A percentile compares a stretch with the other conserved stretches of the same genome.
Conservation (phyloP, 768 basidiomycete genomes). For the Russula virescens region DNA sequence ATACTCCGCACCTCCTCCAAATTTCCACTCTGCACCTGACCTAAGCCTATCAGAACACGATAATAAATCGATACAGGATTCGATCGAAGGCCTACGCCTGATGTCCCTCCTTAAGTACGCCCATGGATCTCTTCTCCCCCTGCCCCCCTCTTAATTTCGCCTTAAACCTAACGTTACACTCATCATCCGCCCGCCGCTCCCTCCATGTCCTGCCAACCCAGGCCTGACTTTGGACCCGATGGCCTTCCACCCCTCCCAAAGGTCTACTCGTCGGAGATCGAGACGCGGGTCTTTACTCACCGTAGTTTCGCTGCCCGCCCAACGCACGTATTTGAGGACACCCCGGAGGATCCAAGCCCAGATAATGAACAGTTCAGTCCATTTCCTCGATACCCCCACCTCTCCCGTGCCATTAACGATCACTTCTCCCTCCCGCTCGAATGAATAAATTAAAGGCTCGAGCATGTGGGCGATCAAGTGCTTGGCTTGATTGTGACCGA, state of each 20-base stretch:
- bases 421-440: not conserved
- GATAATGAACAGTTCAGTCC: constrained; percentile 75
- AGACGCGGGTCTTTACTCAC: constrained; percentile 65
- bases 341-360: constrained; percentile 61
- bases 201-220: constrained; percentile 6
- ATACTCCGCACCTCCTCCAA: not conserved
- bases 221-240: constrained; percentile 33
- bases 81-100: constrained; percentile 16
- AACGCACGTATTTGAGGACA: constrained; percentile 72
- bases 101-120: constrained; percentile 18
- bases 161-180: not conserved
- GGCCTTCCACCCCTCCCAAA: constrained; percentile 53
- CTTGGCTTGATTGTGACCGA: constrained; percentile 61
- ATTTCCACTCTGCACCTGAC: too few species aligned
- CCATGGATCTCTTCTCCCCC: not conserved
- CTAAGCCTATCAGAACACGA: not conserved
- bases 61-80: constrained; percentile 2
- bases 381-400: not conserved
- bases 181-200: not conserved
- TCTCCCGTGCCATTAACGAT: not conserved
- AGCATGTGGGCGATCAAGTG: constrained; percentile 74
- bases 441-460: constrained; percentile 42
- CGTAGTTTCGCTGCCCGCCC: constrained; percentile 65
- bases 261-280: constrained; percentile 43
- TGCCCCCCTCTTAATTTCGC: not conserved